A percentile compares a stretch with the other conserved stretches of the same genome.
These are phyloP conservation scores for Nakazawaea anatomiae DNA, from an alignment of 805 yeast genomes.

Conservation along the genomic window DNA sequence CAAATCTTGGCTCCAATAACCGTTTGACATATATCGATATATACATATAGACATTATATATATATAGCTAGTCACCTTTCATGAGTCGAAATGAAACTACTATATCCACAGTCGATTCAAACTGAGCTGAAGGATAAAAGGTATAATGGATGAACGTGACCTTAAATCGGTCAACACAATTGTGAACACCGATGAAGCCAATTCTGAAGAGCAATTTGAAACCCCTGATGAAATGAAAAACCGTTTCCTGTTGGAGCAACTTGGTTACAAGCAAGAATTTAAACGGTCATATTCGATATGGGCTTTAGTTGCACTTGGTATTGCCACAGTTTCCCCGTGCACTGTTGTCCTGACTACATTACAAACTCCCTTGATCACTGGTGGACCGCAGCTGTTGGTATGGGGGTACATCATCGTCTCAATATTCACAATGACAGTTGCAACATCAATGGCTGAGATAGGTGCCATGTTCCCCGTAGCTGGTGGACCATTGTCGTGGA, in stretches of 20 bases:
- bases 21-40: too few species aligned
- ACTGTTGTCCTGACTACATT: constrained; percentile 21
- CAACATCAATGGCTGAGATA: constrained; percentile 23
- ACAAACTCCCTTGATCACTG: constrained; percentile 17
- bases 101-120: too few species aligned
- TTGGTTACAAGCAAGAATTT: constrained; percentile 22
- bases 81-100: too few species aligned
- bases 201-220: not conserved
- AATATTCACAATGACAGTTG: constrained; percentile 19
- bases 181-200: too few species aligned
- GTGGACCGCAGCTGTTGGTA: constrained; percentile 22
- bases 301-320: constrained; percentile 19
- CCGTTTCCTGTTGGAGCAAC: constrained; percentile 13
- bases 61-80: too few species aligned
- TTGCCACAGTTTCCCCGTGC: constrained; percentile 19
- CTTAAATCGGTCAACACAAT: too few species aligned
- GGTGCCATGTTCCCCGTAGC: constrained; percentile 28
- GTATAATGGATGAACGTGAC: too few species aligned
- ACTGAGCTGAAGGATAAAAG: too few species aligned
- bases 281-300: constrained; percentile 17
- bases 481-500: constrained; percentile 31
- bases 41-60: too few species aligned
- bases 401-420: constrained; percentile 23
- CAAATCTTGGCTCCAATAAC: too few species aligned
- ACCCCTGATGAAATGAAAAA: not conserved